A percentile compares a stretch with the other conserved stretches of the same genome.
These are phyloP conservation scores for Petunia axillaris DNA, from an alignment of 257 asterid genomes.

Conservation along the genomic window DNA sequence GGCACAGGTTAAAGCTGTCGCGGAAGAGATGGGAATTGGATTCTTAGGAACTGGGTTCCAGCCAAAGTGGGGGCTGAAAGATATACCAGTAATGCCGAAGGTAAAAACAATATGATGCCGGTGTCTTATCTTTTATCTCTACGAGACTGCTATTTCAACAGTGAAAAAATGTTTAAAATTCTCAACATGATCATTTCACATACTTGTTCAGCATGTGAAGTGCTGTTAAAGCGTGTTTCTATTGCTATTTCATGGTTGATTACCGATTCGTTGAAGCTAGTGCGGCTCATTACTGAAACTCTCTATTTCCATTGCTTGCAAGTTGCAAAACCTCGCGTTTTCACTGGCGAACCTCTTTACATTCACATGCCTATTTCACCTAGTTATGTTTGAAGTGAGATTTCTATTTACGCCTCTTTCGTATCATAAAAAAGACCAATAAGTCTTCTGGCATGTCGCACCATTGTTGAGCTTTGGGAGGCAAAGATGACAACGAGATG, in stretches of 20 bases:
- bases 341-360: not conserved
- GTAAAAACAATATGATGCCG: constrained; percentile 39
- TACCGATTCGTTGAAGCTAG: not conserved
- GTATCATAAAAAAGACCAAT: constrained; percentile 9
- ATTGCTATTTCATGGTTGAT: not conserved
- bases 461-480: not conserved
- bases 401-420: not conserved
- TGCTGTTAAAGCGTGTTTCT: not conserved
- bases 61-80: constrained; percentile 91
- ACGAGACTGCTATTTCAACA: constrained; percentile 20
- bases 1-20: constrained; percentile 91
- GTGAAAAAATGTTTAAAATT: not conserved
- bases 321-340: not conserved
- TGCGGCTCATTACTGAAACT: not conserved
- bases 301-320: not conserved
- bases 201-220: constrained; percentile 13
- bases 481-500: not conserved
- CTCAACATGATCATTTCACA: not conserved
- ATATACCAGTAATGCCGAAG: constrained; percentile 99
- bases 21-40: constrained; percentile 98
- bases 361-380: not conserved
- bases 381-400: not conserved
- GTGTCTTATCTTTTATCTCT: constrained; percentile 19
- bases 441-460: not conserved
- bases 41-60: constrained; percentile 93